A percentile compares a stretch with the other conserved stretches of the same genome.
These are phyloP conservation scores for Eurotiales sp. DNA, from an alignment of 2,329 filamentous ascomycete genomes.

Conservation along the genomic window DNA sequence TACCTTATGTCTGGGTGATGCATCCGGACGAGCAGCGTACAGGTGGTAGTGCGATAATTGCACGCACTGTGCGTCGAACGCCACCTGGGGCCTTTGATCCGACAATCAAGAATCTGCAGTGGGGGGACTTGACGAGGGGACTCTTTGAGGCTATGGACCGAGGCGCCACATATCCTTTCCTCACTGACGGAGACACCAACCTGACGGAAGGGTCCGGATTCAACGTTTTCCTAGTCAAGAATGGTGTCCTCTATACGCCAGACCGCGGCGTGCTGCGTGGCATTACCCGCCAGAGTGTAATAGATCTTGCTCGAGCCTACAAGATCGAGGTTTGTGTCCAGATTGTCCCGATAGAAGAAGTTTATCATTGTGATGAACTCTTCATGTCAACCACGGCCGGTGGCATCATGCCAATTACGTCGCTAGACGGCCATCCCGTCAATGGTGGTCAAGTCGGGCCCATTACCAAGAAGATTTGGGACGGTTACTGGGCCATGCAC, in stretches of 20 bases:
- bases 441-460: constrained; percentile 43
- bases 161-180: constrained; percentile 46
- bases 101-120: constrained; percentile 52
- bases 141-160: constrained; percentile 48
- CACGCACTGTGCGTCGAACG: constrained; percentile 44
- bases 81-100: constrained; percentile 49
- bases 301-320: constrained; percentile 38
- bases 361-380: constrained; percentile 47
- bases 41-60: constrained; percentile 44
- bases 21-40: constrained; percentile 39
- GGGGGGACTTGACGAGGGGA: constrained; percentile 47
- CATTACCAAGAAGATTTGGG: constrained; percentile 49
- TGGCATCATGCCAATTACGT: constrained; percentile 53
- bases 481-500: constrained; percentile 50
- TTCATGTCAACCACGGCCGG: constrained; percentile 54
- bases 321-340: constrained; percentile 39
- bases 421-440: constrained; percentile 42
- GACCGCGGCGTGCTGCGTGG: constrained; percentile 48
- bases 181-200: constrained; percentile 50
- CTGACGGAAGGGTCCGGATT: constrained; percentile 48
- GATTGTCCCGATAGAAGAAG: constrained; percentile 39
- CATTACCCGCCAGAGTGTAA: constrained; percentile 48
- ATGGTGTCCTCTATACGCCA: constrained; percentile 44
- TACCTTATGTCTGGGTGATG: constrained; percentile 52
- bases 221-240: constrained; percentile 48